Evolutionary conservation across 2,329 filamentous ascomycete genomes (phyloP).

Genomic region (Chrysoporthe austroafricana): DNA sequence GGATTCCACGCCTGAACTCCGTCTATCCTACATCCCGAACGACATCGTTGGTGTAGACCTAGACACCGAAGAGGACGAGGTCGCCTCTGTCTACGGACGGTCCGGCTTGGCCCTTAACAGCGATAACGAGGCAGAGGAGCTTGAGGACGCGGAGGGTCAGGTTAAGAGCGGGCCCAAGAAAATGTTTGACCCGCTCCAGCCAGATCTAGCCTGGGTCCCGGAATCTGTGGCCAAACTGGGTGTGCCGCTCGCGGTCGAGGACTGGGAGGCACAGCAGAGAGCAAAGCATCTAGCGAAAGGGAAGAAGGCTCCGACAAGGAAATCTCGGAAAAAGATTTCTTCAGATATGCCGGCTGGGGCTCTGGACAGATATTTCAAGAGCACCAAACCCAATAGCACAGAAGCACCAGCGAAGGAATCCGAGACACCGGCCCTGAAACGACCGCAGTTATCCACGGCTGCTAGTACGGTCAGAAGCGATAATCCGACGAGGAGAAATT

Average conservation of each 20-base stretch:
- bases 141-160: slow-evolving; percentile 32
- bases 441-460: background rate
- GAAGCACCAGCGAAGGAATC: background rate
- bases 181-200: slow-evolving; percentile 66
- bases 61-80: slow-evolving; percentile 69
- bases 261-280: slow-evolving; percentile 58
- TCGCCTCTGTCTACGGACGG: slow-evolving; percentile 52
- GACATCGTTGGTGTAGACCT: slow-evolving; percentile 80
- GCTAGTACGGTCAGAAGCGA: background rate
- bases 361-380: slow-evolving; percentile 44
- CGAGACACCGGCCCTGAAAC: background rate
- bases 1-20: slow-evolving; percentile 76
- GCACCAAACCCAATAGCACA: slow-evolving; percentile 37
- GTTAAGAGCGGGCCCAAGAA: slow-evolving; percentile 38
- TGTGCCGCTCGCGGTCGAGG: slow-evolving; percentile 65
- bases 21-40: slow-evolving; percentile 76
- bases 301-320: slow-evolving; percentile 23
- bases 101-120: slow-evolving; percentile 64
- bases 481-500: background rate
- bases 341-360: slow-evolving; percentile 36
- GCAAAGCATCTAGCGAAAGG: slow-evolving; percentile 35
- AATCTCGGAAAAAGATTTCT: slow-evolving; percentile 29
- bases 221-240: slow-evolving; percentile 67
- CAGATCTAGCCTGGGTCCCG: slow-evolving; percentile 71
- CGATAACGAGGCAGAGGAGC: slow-evolving; percentile 65